Evolutionary conservation across 2,329 filamentous ascomycete species (phyloP), one percentile per base, ranked within the genome.

Genomic region (Alternaria brassicicola): DNA sequence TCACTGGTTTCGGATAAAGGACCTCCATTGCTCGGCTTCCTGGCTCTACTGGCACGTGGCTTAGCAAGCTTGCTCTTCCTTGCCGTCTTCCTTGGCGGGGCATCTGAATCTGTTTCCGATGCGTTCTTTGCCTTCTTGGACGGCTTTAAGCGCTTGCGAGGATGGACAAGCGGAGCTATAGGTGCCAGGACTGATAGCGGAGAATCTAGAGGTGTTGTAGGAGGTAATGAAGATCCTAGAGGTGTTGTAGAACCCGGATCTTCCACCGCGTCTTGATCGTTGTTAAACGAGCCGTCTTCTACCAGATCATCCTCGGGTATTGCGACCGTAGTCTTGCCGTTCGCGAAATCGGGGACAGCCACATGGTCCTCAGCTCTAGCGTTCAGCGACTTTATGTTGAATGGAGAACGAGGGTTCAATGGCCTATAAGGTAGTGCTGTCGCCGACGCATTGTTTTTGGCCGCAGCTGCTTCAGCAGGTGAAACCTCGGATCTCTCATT

Each of bases 61-160:
- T 46, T 45, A 3, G 25, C 13, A 38, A 31, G 12, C 2, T 10
- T 6, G 17, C 2, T 12, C 6, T 30, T 49, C 45, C 41, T 65
- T 2, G 36, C 47, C 38, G 33, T 63, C 47, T 65, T 65, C 43
- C 12, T 63, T 1, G 17, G 6, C 5, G 50, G 49, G n/a, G 33
- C 36, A 9, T 51, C 47, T 13, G 43, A 35, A 3, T 65, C 62
- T 0, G 55, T 55, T 9, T 51, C 63, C 3, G 57, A 63, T 17
- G 36, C 26, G 12, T 23, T 26, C 17, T 51, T 33, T 15, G 54
- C 36, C 4, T 36, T 31, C 15, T 35, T 48, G n/a, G 33, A 23
- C 9, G 19, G n/a, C 26, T 28, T 38, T 13, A 17, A 28, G 26
- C 35, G 38, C 28, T 56, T 41, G 28, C 17, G 41, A 13, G 21